Conservation (phyloP, 495 filamentous ascomycete genomes). For the Tuber indicum region DNA sequence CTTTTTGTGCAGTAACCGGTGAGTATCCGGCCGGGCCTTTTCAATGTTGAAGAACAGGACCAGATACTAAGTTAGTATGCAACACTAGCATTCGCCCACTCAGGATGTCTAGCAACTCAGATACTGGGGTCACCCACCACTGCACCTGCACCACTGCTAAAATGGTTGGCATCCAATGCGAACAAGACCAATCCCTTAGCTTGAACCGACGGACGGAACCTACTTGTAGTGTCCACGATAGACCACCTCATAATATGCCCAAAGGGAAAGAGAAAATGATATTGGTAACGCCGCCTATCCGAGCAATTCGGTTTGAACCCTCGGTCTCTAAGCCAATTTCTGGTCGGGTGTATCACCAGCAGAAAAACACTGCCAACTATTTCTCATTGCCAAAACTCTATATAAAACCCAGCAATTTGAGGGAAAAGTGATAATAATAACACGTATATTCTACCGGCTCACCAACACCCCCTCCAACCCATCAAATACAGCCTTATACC, state of each 20-base stretch:
- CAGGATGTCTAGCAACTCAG: not conserved
- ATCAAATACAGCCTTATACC: conserved; percentile 32
- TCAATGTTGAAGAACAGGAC: not conserved
- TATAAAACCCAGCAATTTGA: not conserved
- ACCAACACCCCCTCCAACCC: conserved; percentile 28
- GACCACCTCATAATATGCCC: not conserved
- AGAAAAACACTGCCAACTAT: not conserved
- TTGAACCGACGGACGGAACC: not conserved
- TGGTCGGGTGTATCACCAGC: not conserved
- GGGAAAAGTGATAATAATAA: not conserved
- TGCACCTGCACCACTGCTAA: too few relatives aligned
- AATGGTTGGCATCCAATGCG: not conserved
- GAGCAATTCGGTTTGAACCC: not conserved
- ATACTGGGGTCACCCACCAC: too few relatives aligned
- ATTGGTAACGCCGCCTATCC: not conserved
- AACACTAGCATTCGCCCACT: not conserved
- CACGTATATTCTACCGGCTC: not conserved
- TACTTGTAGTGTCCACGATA: not conserved
- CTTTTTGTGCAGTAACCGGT: not conserved
- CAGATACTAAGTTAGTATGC: too few relatives aligned
- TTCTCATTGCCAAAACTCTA: not conserved
- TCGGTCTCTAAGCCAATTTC: not conserved
- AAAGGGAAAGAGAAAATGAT: not conserved
- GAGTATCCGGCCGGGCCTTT: not conserved
- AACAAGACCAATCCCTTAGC: not conserved